Evolutionary conservation across 2,329 filamentous ascomycete species (phyloP), one percentile per base, ranked within the genome.

Genomic region (Stachybotrys echinatus): DNA sequence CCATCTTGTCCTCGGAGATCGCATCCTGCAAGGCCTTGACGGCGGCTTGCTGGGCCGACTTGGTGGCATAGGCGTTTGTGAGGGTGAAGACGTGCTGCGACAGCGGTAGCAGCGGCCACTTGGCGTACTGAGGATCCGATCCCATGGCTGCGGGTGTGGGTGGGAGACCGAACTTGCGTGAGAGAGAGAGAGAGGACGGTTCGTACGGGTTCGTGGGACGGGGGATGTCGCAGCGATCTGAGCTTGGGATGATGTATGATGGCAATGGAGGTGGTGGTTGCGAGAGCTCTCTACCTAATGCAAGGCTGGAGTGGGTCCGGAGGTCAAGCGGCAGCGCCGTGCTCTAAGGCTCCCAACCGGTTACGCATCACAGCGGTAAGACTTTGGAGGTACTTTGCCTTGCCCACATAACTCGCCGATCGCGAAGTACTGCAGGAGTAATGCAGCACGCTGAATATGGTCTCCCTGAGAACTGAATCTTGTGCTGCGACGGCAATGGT

Each of bases 1-100:
- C 89, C 87, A 94, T 94, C 75, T 91, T 89, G 69, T 92, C 80
- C 71, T 90, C 82, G 61, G 75, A 74, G 69, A 95, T 92, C 69
- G 87, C 88, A 80, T 92, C 85, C 76, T 92, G 87, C 52, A 95
- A 77, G 54, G 77, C 77, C 72, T 89, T 88, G 58, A 85, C 77
- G 38, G 89, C 83, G 50, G 80, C 71, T 70, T 92, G 83, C 71
- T 92, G 89, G 52, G 79, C 71, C 51, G 74, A 58, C 65, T 80
- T 79, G 52, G 84, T 73, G 60, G 88, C 83, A 59, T 88, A 86
- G 59, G 87, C 83, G 70, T 92, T 92, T 66, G 88, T 90, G 74
- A 94, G 80, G 65, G 86, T 86, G 75, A 94, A 94, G 72, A 94
- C 88, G 67, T 91, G 84, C 75, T 94, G 89, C 55, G 88, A 82